These are phyloP conservation scores for Ajuga chamaepitys DNA, from an alignment of 257 asterid genomes.

Conservation along the genomic window DNA sequence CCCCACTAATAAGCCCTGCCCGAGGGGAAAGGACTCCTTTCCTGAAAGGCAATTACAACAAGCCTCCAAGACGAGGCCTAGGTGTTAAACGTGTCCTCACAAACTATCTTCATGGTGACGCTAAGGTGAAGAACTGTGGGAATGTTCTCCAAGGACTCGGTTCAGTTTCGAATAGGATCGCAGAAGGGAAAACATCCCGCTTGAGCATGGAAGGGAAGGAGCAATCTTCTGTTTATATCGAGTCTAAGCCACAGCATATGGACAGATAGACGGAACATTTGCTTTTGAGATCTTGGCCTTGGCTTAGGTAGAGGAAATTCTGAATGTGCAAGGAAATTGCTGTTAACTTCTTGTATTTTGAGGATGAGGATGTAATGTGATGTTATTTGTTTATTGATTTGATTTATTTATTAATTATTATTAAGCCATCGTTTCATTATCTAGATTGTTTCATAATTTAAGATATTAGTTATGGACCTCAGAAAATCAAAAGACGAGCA, in stretches of 20 bases:
- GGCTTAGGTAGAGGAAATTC: not conserved
- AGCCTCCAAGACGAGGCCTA: constrained; percentile 57
- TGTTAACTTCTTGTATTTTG: not conserved
- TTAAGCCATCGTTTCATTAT: not conserved
- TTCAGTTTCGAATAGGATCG: constrained; percentile 40
- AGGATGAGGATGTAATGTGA: not conserved
- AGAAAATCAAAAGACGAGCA: no score
- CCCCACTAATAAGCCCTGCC: constrained; percentile 44
- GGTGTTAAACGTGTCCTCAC: constrained; percentile 70
- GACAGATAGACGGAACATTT: constrained; percentile 17
- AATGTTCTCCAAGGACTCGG: constrained; percentile 36
- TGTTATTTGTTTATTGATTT: constrained; percentile 19
- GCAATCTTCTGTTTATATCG: constrained; percentile 9
- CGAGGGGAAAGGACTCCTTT: constrained; percentile 68
- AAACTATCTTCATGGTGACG: constrained; percentile 62
- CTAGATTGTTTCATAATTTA: not conserved
- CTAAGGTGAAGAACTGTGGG: constrained; percentile 43
- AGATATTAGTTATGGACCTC: not conserved
- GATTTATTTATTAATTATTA: constrained; percentile 15
- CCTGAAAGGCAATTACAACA: constrained; percentile 35
- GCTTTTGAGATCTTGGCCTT: not conserved
- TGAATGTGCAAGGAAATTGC: not conserved
- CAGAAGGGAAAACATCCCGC: constrained; percentile 28
- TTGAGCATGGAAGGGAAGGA: constrained; percentile 36
- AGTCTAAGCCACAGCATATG: constrained; percentile 20